phyloP scores from a whole-genome alignment of 1,139 yeast species.

The Scheffersomyces segobiensis region DNA sequence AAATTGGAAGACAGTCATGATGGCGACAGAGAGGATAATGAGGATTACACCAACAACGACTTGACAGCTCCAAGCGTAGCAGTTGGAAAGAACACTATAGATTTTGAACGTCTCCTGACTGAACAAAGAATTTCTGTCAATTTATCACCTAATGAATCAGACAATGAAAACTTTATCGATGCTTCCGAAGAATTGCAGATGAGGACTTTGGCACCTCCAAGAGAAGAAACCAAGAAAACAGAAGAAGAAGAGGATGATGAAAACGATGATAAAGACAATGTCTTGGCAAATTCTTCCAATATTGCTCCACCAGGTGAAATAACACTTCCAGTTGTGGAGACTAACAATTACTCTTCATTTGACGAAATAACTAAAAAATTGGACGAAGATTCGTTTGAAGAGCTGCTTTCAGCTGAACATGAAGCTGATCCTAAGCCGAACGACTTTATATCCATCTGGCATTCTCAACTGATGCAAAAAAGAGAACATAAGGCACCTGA shows the following conservation, averaged over 20 bases:
- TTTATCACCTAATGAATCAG: constrained; percentile 2
- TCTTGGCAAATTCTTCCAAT: constrained; percentile 45
- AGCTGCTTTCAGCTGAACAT: constrained; percentile 45
- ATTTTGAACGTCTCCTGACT: constrained; percentile 13
- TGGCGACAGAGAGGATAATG: constrained; percentile 47
- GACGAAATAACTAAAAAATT: constrained; percentile 37
- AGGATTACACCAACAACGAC: constrained; percentile 28
- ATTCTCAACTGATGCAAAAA: constrained; percentile 28
- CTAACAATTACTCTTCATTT: constrained; percentile 32
- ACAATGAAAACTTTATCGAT: constrained; percentile 2
- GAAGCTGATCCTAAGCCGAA: constrained; percentile 31
- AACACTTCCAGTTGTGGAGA: constrained; percentile 40
- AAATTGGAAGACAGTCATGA: constrained; percentile 44
- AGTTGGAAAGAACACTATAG: constrained; percentile 7
- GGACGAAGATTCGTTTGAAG: constrained; percentile 35
- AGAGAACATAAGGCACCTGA: constrained; percentile 17
- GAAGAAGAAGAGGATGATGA: constrained; percentile 4
- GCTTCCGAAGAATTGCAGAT: constrained; percentile 5
- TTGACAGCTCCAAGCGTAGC: constrained; percentile 9
- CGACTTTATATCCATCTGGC: constrained; percentile 46
- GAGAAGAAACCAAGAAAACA: constrained; percentile 10
- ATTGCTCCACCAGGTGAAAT: constrained; percentile 41
- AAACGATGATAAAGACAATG: constrained; percentile 11
- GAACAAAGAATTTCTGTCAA: constrained; percentile 1
- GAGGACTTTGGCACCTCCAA: constrained; percentile 24